Evolutionary conservation across 1,139 yeast genomes (phyloP).

Genomic region (Arxiozyma heterogenica): DNA sequence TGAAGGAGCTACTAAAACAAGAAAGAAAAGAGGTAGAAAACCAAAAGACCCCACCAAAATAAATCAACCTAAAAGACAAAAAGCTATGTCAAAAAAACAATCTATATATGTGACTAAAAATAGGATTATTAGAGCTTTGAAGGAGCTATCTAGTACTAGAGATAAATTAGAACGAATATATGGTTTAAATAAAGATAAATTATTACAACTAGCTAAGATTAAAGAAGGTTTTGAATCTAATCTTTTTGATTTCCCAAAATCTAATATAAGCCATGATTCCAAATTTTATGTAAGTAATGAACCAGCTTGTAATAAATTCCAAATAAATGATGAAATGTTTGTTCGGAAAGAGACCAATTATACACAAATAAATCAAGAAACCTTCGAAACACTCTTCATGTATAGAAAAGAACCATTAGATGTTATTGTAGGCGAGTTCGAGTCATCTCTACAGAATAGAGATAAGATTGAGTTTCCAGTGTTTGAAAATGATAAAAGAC

Average conservation of each 20-base stretch:
- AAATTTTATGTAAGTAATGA: constrained; percentile 12
- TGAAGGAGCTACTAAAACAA: constrained; percentile 8
- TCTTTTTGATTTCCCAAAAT: constrained; percentile 28
- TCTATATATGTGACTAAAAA: constrained; percentile 15
- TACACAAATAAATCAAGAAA: constrained; percentile 10
- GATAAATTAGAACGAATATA: constrained; percentile 33
- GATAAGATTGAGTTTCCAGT: constrained; percentile 24
- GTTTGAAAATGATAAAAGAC: constrained; percentile 32
- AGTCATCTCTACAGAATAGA: constrained; percentile 14
- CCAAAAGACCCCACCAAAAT: neutral
- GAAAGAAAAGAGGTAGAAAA: constrained; percentile 5
- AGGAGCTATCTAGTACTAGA: constrained; percentile 31
- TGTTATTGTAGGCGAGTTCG: constrained; percentile 16
- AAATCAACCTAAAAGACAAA: constrained; percentile 4
- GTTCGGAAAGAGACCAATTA: constrained; percentile 11
- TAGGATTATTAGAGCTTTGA: constrained; percentile 23
- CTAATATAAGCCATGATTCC: constrained; percentile 13
- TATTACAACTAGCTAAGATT: constrained; percentile 29
- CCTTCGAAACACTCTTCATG: constrained; percentile 13
- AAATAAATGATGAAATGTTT: constrained; percentile 4
- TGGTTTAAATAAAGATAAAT: constrained; percentile 31
- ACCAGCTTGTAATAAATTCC: constrained; percentile 12
- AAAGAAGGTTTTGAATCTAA: constrained; percentile 33
- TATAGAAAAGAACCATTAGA: constrained; percentile 11
- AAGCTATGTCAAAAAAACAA: constrained; percentile 1